Evolutionary conservation across 352 stramenopile genomes (phyloP).

Genomic region (Globisporangium echinulatum): DNA sequence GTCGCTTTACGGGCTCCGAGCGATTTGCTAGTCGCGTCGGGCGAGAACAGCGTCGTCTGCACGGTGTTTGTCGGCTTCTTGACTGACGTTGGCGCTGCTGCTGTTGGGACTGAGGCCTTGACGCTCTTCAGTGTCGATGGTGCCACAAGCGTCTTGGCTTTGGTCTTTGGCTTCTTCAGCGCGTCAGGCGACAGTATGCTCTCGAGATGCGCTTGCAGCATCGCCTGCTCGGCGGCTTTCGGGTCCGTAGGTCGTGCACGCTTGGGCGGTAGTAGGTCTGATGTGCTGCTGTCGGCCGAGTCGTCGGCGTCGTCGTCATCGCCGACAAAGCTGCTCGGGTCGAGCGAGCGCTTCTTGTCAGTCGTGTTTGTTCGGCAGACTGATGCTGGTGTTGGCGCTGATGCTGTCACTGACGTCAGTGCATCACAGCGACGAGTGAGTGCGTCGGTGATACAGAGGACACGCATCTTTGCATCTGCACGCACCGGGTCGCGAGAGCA

Average conservation of each 20-base stretch:
- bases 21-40: conserved; percentile 27
- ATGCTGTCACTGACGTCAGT: background rate
- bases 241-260: conserved; percentile 51
- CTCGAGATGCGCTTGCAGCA: conserved; percentile 51
- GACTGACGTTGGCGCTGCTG: background rate
- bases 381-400: conserved; percentile 11
- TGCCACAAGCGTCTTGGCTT: background rate
- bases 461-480: background rate
- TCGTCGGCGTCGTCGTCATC: conserved; percentile 34
- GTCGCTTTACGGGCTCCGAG: conserved; percentile 20
- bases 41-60: conserved; percentile 37
- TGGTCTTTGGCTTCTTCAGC: background rate
- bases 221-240: conserved; percentile 48
- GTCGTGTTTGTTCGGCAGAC: no score
- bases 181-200: conserved; percentile 3
- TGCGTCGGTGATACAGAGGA: background rate
- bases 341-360: conserved; percentile 46
- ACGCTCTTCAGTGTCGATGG: background rate
- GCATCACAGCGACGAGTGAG: background rate
- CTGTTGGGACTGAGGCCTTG: background rate
- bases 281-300: conserved; percentile 15
- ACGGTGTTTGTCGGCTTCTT: conserved; percentile 29
- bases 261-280: conserved; percentile 26
- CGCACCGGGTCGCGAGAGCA: conserved; percentile 46
- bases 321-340: conserved; percentile 18